phyloP scores from a whole-genome alignment of 306 rosid species.

The Boehmeria nivea region DNA sequence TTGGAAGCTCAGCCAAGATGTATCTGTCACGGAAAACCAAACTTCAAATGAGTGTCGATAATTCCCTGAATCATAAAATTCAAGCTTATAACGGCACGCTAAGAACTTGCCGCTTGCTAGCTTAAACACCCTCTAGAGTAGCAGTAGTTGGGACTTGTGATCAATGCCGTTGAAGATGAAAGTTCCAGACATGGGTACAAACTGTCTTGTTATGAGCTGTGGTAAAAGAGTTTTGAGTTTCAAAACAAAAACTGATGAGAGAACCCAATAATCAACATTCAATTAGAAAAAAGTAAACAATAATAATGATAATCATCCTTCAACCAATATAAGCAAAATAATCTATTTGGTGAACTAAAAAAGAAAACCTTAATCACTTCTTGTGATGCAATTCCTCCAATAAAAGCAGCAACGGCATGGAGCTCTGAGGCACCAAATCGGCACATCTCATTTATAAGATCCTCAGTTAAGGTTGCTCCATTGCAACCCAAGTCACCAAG shows the following conservation, averaged over 20 bases:
- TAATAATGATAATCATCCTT: not conserved
- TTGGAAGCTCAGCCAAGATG: slow-evolving; percentile 2
- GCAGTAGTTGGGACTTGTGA: slow-evolving; percentile 82
- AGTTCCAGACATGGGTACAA: slow-evolving; percentile 87
- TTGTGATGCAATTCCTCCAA: slow-evolving; percentile 94
- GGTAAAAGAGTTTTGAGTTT: not conserved
- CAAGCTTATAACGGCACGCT: not conserved
- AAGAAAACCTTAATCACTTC: slow-evolving; percentile 84
- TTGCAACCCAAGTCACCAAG: slow-evolving; percentile 89
- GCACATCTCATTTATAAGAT: slow-evolving; percentile 95
- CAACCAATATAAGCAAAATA: not conserved
- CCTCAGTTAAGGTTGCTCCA: slow-evolving; percentile 73
- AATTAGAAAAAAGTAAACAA: not conserved
- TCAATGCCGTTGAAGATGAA: slow-evolving; percentile 90
- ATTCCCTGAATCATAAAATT: too few relatives aligned
- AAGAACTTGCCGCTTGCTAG: slow-evolving; percentile 19
- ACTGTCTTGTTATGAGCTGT: slow-evolving; percentile 92
- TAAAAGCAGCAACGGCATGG: slow-evolving; percentile 87
- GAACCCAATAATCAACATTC: too few relatives aligned
- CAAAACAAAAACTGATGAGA: not conserved
- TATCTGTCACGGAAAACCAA: too few relatives aligned
- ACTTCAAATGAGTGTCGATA: too few relatives aligned
- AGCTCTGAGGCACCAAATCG: slow-evolving; percentile 97
- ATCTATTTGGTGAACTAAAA: not conserved
- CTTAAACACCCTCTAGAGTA: slow-evolving; percentile 33